Base-by-base conservation (phyloP, 2,329 filamentous ascomycete genomes). In the Penicillium freii region DNA sequence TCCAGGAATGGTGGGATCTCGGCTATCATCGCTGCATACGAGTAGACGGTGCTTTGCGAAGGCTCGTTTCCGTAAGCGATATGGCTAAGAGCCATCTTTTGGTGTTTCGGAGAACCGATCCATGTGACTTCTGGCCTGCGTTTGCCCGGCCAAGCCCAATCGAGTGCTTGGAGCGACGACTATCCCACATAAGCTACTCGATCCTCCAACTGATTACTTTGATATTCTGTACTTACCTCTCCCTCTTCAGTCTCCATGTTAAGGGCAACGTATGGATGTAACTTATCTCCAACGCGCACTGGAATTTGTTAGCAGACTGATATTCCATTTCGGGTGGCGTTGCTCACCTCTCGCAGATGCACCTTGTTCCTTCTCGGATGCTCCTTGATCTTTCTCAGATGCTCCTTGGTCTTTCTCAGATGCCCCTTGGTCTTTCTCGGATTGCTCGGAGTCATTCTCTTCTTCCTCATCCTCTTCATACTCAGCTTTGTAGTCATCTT, bases 51-150 rank as follows among this genome's bases (percentile, higher is more conserved):
- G 1, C n/a, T 49, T 7, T 64, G 27, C 0, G 46, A 31, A 11
- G 63, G 10, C 15, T 71, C 33, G 15, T 72, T 69, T 2, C 68
- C 67, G 40, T 69, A 67, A 7, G 49, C 46, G 2, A 69, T 4
- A 29, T 66, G 48, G 9, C 46, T 53, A 7, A 70, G 59, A 1
- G 66, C 68, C 57, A 57, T 53, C 44, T 69, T 51, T 21, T 34
- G 2, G 19, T 70, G 59, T 19, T 57, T 23, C 53, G 60, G 62
- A 3, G 55, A 36, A 2, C 56, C 59, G 17, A 71, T 51, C 69
- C 67, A 71, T 11, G 56, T 67, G 7, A 70, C 62, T 2, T 21
- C 27, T 21, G n/a, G 27, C 27, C 27, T 46, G 7, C 3, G 6
- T 13, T 44, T n/a, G 25, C 42, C 27, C 27, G 27, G 1, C 27